Evolutionary conservation across 148 eudicot species (phyloP), one percentile per base, ranked within the genome.

Genomic region (Cornus florida): DNA sequence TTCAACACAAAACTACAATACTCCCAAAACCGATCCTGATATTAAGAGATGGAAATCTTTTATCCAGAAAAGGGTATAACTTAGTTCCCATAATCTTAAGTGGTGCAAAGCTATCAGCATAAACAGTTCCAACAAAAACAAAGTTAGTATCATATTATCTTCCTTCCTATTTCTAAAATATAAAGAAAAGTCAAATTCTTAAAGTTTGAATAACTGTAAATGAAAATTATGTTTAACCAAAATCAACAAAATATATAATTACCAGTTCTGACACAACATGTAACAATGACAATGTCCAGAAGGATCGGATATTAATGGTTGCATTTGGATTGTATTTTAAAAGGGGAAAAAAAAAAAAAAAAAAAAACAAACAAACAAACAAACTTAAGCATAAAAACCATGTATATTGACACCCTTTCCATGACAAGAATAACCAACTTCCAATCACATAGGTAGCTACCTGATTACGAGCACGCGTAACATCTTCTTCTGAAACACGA

Each of bases 381-480:
- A 53, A 53, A 46, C 35, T 41, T 8, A 41, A 41, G 5, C 5
- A 43, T 43, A 6, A 43, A 6, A 43, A 6, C 48, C 48, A 43
- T 6, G 48, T 43, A 43, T 57, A 57, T 19, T 57, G 20, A 57
- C 62, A 57, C 62, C 62, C 62, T 57, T 57, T 19, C 48, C 9
- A 9, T 9, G 48, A 43, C 48, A 43, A 43, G 48, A 43, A 43
- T 43, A 43, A 6, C 48, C 48, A 43, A 43, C 48, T 43, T 43
- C 48, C 1, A 0, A 43, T 43, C 48, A 43, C 6, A 43, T 43
- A 75, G 62, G 48, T 20, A 66, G 19, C 67, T 31, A 95, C 97
- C 95, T 93, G 94, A 82, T 95, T 95, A 81, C 90, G 80, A 77
- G 95, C 97, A 71, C 98, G 94, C 74, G 82, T 88, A 28, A 95